These are phyloP conservation scores for Aspergillus panamensis DNA, from an alignment of 495 filamentous ascomycete genomes.

Conservation along the genomic window DNA sequence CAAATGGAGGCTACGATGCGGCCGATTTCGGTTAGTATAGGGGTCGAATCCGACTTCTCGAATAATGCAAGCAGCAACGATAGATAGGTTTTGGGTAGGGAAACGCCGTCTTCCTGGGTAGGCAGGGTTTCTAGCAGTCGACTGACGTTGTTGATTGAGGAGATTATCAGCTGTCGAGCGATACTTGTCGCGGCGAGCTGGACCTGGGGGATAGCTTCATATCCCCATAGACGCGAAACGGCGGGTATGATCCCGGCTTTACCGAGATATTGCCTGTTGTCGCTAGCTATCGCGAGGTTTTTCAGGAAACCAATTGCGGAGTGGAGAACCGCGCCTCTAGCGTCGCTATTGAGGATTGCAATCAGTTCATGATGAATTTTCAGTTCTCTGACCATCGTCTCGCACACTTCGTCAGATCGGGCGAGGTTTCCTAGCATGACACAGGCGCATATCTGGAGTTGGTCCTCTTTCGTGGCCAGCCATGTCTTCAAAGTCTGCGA, in stretches of 20 bases:
- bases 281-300: conserved; percentile 66
- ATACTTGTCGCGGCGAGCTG: conserved; percentile 68
- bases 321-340: conserved; percentile 56
- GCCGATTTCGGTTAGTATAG: conserved; percentile 71
- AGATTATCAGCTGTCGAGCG: conserved; percentile 59
- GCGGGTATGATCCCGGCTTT: conserved; percentile 48
- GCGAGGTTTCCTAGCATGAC: conserved; percentile 75
- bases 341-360: conserved; percentile 44
- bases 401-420: conserved; percentile 63
- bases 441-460: conserved; percentile 71
- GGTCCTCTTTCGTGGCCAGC: conserved; percentile 46
- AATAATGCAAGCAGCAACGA: conserved; percentile 58
- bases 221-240: conserved; percentile 58
- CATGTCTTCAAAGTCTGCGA: conserved; percentile 53
- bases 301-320: conserved; percentile 71
- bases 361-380: conserved; percentile 56
- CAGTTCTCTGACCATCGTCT: conserved; percentile 50
- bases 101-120: conserved; percentile 37
- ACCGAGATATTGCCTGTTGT: conserved; percentile 59
- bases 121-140: conserved; percentile 41
- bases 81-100: conserved; percentile 51
- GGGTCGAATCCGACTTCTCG: conserved; percentile 53
- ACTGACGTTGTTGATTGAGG: conserved; percentile 55
- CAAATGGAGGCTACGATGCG: conserved; percentile 63
- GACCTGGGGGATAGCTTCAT: conserved; percentile 61